These are phyloP conservation scores for Mortierella sp. DNA, from an alignment of 371 early-diverging fungal genomes.

Conservation along the genomic window DNA sequence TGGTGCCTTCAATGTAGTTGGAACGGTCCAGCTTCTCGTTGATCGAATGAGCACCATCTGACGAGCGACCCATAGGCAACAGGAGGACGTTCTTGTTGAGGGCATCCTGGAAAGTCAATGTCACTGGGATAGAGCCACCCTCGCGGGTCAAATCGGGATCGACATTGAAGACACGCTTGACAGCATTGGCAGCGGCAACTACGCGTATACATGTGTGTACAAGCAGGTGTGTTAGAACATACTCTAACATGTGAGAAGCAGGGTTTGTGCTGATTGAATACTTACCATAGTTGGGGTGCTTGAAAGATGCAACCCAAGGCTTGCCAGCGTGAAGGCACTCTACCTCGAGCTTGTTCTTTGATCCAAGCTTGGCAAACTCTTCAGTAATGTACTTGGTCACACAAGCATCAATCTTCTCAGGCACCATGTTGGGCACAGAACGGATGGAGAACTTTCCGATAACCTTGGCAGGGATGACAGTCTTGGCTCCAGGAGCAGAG, in stretches of 20 bases:
- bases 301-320: slow-evolving; percentile 92
- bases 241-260: too few relatives aligned
- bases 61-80: slow-evolving; percentile 89
- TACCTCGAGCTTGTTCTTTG: slow-evolving; percentile 84
- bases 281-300: slow-evolving; percentile 91
- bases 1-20: slow-evolving; percentile 95
- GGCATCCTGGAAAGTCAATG: slow-evolving; percentile 96
- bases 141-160: slow-evolving; percentile 97
- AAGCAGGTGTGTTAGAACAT: too few relatives aligned
- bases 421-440: slow-evolving; percentile 92
- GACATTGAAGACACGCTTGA: slow-evolving; percentile 87
- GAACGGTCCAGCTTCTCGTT: slow-evolving; percentile 95
- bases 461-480: slow-evolving; percentile 96
- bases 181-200: slow-evolving; percentile 91
- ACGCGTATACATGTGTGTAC: too few relatives aligned
- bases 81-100: slow-evolving; percentile 90
- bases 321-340: slow-evolving; percentile 88
- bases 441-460: slow-evolving; percentile 97
- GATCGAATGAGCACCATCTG: slow-evolving; percentile 94
- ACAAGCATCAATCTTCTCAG: slow-evolving; percentile 77
- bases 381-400: slow-evolving; percentile 78
- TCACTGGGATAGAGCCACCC: slow-evolving; percentile 98
- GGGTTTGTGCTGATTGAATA: too few relatives aligned
- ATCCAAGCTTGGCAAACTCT: slow-evolving; percentile 89
- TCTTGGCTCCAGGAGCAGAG: slow-evolving; percentile 93